Base-by-base conservation (phyloP, 768 basidiomycete species). In the Lactarius evosmus region DNA sequence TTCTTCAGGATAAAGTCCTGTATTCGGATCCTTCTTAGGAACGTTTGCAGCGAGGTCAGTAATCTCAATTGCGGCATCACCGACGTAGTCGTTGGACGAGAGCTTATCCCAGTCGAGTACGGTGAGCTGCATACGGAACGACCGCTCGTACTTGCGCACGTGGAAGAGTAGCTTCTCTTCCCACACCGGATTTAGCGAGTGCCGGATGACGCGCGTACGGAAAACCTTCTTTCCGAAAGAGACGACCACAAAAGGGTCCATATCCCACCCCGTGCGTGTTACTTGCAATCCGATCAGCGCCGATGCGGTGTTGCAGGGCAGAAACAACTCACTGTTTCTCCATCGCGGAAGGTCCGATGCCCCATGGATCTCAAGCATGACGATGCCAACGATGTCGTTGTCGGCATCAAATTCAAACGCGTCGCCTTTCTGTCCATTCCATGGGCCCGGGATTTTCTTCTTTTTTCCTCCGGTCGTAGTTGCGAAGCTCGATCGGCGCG, bases 211-310 rank as follows among this genome's bases (percentile, higher is more conserved):
- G 34, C 91, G 87, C 0, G 95, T 98, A 2, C 95, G 83, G 77
- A 98, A 98, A 5, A 98, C 92, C 74, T 97, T 98, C 78, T 95
- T 95, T 33, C 95, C 93, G 67, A 99, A 99, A 3, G 93, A 93
- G 67, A 95, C 83, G 66, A 99, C 94, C 27, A 93, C 91, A 71
- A 98, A 98, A 0, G 95, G 95, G 70, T 98, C 95, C 95, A 98
- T 97, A 72, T 98, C 95, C 83, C 88, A 95, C 0, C 91, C 91
- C 0, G 85, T 91, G 0, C 89, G 85, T 1, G 88, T 93, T 85
- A 93, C 91, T 64, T 91, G 61, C 54, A 32, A 14, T 22, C 29
- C 16, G 34, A 32, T 57, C 46, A 60, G 60, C 44, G 53, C 7
- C 27, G 12, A 32, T 32, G 38, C 4, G 1, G 22, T 19, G 8